Percentiles rank a stretch among this genome's conserved stretches.
Evolutionary conservation across 495 filamentous ascomycete genomes (phyloP).

Genomic region (Baudoinia panamericana): DNA sequence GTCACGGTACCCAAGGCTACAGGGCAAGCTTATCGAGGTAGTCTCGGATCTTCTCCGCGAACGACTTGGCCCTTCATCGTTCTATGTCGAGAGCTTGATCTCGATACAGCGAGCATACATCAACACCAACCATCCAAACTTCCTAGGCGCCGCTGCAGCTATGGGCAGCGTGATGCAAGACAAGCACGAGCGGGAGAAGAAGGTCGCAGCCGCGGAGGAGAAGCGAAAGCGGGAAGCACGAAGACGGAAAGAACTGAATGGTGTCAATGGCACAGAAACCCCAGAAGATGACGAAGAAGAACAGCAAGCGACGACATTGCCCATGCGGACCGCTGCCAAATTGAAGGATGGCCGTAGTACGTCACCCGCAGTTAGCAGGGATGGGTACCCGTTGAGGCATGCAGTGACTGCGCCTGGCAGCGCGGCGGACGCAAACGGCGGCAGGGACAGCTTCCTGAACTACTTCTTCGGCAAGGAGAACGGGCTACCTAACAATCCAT

Average conservation of each 20-base stretch:
- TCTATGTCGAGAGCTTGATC: constrained; percentile 90
- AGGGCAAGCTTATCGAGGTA: constrained; percentile 95
- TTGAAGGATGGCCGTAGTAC: constrained; percentile 56
- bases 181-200: constrained; percentile 86
- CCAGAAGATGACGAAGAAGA: constrained; percentile 62
- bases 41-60: constrained; percentile 94
- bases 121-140: constrained; percentile 99
- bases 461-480: constrained; percentile 98
- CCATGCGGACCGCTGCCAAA: constrained; percentile 44
- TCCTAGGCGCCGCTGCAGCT: constrained; percentile 90
- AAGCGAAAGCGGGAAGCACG: constrained; percentile 70
- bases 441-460: constrained; percentile 82
- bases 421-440: constrained; percentile 36
- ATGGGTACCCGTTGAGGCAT: constrained; percentile 31
- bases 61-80: constrained; percentile 72
- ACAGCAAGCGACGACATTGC: constrained; percentile 23
- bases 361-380: constrained; percentile 63
- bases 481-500: constrained; percentile 30
- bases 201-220: constrained; percentile 65
- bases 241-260: constrained; percentile 64
- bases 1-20: constrained; percentile 78
- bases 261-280: constrained; percentile 57
- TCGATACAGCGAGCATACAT: constrained; percentile 97
- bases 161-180: constrained; percentile 92
- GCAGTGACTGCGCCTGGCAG: constrained; percentile 26